Evolutionary conservation across 2,329 filamentous ascomycete species (phyloP).

Genomic region (Colletotrichum siamense): DNA sequence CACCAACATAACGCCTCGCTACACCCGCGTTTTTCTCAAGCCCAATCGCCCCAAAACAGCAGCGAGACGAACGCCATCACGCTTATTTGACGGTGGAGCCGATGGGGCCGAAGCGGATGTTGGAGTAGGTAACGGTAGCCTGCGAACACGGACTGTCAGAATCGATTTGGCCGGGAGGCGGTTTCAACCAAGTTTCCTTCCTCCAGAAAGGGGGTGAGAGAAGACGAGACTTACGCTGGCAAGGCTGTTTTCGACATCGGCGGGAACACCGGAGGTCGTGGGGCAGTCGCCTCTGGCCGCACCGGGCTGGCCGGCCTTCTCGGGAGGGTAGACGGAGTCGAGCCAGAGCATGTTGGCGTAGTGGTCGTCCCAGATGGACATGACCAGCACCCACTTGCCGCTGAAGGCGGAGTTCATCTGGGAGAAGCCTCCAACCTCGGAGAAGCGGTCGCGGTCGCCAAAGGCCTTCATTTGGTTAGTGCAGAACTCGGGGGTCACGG

Average conservation of each 20-base stretch:
- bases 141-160: not conserved
- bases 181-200: no score
- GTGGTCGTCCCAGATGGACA: slow-evolving; percentile 63
- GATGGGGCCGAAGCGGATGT: slow-evolving; percentile 52
- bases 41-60: no score
- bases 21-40: no score
- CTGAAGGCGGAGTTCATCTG: slow-evolving; percentile 60
- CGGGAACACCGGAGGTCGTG: slow-evolving; percentile 28
- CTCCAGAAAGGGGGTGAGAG: no score
- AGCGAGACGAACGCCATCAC: no score
- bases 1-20: no score
- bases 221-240: slow-evolving; percentile 19
- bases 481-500: slow-evolving; percentile 67
- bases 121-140: slow-evolving; percentile 50
- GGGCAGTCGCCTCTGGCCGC: slow-evolving; percentile 29
- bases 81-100: slow-evolving; percentile 39
- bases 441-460: slow-evolving; percentile 56
- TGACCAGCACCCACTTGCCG: slow-evolving; percentile 68
- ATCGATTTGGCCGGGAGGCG: no score
- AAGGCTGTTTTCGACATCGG: slow-evolving; percentile 25
- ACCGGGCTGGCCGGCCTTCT: slow-evolving; percentile 29
- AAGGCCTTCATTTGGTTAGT: slow-evolving; percentile 60
- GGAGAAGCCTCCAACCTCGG: slow-evolving; percentile 58
- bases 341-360: slow-evolving; percentile 73
- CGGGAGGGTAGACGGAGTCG: slow-evolving; percentile 62